A percentile compares a stretch with the other conserved stretches of the same genome.
These are phyloP conservation scores for Boletus patriciae DNA, from an alignment of 768 basidiomycete genomes.

Conservation along the genomic window DNA sequence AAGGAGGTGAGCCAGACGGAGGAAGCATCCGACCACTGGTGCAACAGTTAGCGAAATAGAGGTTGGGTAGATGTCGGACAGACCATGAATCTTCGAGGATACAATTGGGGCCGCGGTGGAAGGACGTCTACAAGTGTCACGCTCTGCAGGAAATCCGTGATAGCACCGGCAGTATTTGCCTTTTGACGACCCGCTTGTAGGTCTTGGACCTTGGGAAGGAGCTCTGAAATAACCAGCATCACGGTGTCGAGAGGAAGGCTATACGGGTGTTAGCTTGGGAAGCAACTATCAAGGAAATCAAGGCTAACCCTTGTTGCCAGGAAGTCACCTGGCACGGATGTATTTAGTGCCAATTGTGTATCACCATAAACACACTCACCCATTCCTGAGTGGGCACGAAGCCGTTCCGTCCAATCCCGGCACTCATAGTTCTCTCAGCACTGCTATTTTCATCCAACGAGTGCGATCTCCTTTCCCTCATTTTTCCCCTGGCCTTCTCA, in stretches of 20 bases:
- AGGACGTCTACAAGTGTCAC: slow-evolving; percentile 71
- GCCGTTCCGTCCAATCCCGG: slow-evolving; percentile 81
- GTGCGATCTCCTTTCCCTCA: slow-evolving; percentile 69
- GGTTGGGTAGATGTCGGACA: slow-evolving; percentile 26
- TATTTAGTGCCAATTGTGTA: slow-evolving; percentile 1
- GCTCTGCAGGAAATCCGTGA: slow-evolving; percentile 72
- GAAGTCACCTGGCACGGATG: slow-evolving; percentile 63
- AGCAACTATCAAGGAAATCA: neutral
- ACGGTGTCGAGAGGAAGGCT: slow-evolving; percentile 89
- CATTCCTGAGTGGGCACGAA: slow-evolving; percentile 97
- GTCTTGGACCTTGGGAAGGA: slow-evolving; percentile 81
- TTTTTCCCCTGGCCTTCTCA: slow-evolving; percentile 93
- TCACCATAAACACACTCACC: slow-evolving; percentile 46
- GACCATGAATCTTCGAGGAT: slow-evolving; percentile 76
- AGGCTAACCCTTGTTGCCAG: slow-evolving; percentile 89
- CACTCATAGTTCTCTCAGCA: slow-evolving; percentile 63
- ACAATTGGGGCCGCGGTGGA: slow-evolving; percentile 63
- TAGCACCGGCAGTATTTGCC: slow-evolving; percentile 61
- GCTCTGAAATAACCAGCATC: slow-evolving; percentile 84
- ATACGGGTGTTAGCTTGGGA: slow-evolving; percentile 10
- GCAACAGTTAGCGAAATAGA: neutral
- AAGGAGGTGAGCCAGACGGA: slow-evolving; percentile 90
- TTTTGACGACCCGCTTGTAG: slow-evolving; percentile 68
- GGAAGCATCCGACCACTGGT: slow-evolving; percentile 89
- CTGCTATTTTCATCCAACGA: slow-evolving; percentile 51